These are phyloP conservation scores for Carpinus viminea DNA, from an alignment of 306 rosid genomes.

Conservation along the genomic window DNA sequence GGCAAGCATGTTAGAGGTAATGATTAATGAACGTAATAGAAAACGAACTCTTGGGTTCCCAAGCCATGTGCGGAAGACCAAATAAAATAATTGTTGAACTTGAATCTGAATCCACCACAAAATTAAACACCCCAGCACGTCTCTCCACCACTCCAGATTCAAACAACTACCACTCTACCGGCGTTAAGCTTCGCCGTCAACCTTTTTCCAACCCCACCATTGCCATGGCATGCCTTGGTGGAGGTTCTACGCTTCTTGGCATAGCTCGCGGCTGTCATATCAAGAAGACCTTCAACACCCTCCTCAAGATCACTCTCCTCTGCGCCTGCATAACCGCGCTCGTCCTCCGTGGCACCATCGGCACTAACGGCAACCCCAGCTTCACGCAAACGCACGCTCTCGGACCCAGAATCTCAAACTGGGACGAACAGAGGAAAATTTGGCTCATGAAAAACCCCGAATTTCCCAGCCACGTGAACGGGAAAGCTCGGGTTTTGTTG, in stretches of 20 bases:
- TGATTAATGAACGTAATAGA: no score
- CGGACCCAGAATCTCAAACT: conserved; percentile 69
- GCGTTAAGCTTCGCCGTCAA: not conserved
- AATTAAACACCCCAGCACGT: no score
- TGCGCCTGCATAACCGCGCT: conserved; percentile 95
- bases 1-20: no score
- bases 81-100: no score
- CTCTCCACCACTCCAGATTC: no score
- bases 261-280: conserved; percentile 76
- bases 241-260: not conserved
- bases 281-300: conserved; percentile 79
- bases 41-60: no score
- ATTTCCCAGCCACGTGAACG: conserved; percentile 61
- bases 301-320: conserved; percentile 79
- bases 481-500: conserved; percentile 79
- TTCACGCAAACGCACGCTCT: conserved; percentile 55
- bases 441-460: conserved; percentile 74
- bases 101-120: no score
- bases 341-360: conserved; percentile 95
- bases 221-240: not conserved
- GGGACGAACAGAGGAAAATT: conserved; percentile 59
- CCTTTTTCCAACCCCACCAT: not conserved
- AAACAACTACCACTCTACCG: not conserved
- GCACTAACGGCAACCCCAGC: conserved; percentile 60
- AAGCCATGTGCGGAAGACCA: no score